Conservation (phyloP, 2,329 filamentous ascomycete species). For the Epichloe glyceriae region DNA sequence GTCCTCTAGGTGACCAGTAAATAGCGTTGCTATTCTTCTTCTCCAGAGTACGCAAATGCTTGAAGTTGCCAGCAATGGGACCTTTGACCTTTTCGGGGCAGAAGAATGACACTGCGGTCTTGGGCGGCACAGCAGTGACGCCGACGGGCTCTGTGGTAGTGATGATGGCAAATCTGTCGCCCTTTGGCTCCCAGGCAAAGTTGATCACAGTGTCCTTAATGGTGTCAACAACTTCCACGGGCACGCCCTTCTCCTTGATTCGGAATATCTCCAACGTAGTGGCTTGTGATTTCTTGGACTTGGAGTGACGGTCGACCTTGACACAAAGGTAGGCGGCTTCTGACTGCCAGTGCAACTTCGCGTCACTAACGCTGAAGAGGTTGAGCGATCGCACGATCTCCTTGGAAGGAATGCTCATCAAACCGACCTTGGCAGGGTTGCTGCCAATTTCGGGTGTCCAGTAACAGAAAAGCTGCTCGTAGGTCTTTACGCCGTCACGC, state of each 20-base stretch:
- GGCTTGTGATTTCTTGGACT: constrained; percentile 95
- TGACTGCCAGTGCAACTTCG: constrained; percentile 97
- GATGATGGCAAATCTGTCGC: constrained; percentile 93
- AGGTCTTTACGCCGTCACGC: constrained; percentile 75
- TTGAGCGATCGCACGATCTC: constrained; percentile 89
- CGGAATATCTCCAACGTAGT: constrained; percentile 99
- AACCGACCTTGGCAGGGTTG: constrained; percentile 90
- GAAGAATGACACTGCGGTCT: constrained; percentile 93
- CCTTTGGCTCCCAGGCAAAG: constrained; percentile 98
- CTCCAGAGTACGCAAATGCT: constrained; percentile 84
- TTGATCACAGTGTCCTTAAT: constrained; percentile 99
- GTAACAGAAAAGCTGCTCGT: constrained; percentile 95
- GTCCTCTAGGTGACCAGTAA: constrained; percentile 94
- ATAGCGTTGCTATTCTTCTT: constrained; percentile 99
- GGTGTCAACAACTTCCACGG: constrained; percentile 92
- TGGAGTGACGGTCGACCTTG: constrained; percentile 97
- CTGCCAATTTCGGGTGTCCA: constrained; percentile 98
- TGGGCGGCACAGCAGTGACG: constrained; percentile 72
- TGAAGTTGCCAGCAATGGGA: constrained; percentile 75
- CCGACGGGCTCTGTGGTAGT: constrained; percentile 76
- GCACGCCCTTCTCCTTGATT: constrained; percentile 91
- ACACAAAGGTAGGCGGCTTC: constrained; percentile 89
- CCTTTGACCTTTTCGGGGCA: constrained; percentile 91
- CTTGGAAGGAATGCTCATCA: constrained; percentile 95
- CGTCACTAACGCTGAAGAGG: constrained; percentile 94